Base-by-base conservation (phyloP, 345 rosid genomes). In the Sonneratia caseolaris region DNA sequence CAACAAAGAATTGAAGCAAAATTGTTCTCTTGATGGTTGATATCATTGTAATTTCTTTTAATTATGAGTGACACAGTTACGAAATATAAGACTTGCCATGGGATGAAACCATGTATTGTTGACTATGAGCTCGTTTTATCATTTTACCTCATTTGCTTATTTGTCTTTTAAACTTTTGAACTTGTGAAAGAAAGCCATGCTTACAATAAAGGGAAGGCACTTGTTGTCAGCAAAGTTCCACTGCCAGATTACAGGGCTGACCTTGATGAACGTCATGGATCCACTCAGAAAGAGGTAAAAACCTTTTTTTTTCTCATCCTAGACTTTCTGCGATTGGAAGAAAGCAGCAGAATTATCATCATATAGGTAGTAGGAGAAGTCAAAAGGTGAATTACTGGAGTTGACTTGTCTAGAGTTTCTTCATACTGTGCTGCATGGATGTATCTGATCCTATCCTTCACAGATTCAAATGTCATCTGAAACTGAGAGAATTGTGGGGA, bases 231-330 rank as follows among this genome's bases (percentile, higher is more conserved):
- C 87, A 94, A 91, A 88, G 89, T 90, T 82, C 97, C 95, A 15
- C 75, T 94, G 79, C 98, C 97, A 15, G 74, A 87, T 85, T 94
- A 94, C 81, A 79, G 97, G 5, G 97, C 91, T 21, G 98, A 94
- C 84, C 96, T 91, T 65, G 98, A 94, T 81, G 97, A 94, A 75
- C 82, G 80, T 3, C 98, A 94, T 81, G 98, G 98, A 78, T 91
- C 97, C 62, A 84, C 91, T 49, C 96, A 87, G 75, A 86, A 91
- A 74, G 95, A 86, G 96, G 98, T 87, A 76, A 66, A 3, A 14
- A 7, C 37, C 13, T 12, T 3, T 62, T 2, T 62, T 7, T 61
- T 22, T 12, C 14, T 27, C 15, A 9, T 53, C 7, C 59, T 16
- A 15, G 12, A 3, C 57, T 53, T 9, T 47, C 3, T 47, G 51